phyloP scores from a whole-genome alignment of 768 basidiomycete species.

The Pulveroboletus frians region DNA sequence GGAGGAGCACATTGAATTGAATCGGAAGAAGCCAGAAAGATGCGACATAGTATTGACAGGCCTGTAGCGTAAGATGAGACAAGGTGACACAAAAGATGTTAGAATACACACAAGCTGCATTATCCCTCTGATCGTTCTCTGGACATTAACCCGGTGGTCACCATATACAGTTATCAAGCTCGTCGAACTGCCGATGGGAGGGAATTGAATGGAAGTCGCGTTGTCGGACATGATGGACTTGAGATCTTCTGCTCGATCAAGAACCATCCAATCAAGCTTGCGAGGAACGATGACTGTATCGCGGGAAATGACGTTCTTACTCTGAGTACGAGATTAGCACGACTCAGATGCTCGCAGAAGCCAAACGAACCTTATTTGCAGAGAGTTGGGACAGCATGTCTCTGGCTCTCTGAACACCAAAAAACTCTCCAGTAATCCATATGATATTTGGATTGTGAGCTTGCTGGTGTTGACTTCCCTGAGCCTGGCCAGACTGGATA shows the following conservation, averaged over 20 bases:
- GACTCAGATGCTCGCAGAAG: not conserved
- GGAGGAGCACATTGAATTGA: conserved; percentile 87
- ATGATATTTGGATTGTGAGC: conserved; percentile 70
- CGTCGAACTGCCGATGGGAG: conserved; percentile 85
- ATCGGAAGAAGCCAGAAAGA: conserved; percentile 95
- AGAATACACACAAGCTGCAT: conserved; percentile 80
- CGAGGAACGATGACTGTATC: conserved; percentile 93
- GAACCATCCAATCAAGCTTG: conserved; percentile 97
- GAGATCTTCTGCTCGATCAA: conserved; percentile 92
- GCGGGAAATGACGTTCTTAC: conserved; percentile 82
- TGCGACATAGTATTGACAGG: conserved; percentile 94
- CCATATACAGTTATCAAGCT: conserved; percentile 93
- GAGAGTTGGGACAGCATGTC: conserved; percentile 94
- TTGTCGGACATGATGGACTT: conserved; percentile 94
- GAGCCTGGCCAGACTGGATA: conserved; percentile 26
- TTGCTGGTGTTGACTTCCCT: conserved; percentile 20
- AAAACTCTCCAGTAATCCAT: conserved; percentile 98
- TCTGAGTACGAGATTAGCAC: conserved; percentile 40
- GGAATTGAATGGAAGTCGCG: conserved; percentile 92
- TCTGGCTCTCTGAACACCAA: conserved; percentile 88
- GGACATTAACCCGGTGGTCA: conserved; percentile 90
- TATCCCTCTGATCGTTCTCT: conserved; percentile 86
- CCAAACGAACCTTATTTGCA: conserved; percentile 62
- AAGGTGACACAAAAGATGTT: conserved; percentile 15
- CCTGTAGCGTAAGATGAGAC: conserved; percentile 41